Conservation (phyloP, 2,329 filamentous ascomycete species). For the Clonostachys chloroleuca region DNA sequence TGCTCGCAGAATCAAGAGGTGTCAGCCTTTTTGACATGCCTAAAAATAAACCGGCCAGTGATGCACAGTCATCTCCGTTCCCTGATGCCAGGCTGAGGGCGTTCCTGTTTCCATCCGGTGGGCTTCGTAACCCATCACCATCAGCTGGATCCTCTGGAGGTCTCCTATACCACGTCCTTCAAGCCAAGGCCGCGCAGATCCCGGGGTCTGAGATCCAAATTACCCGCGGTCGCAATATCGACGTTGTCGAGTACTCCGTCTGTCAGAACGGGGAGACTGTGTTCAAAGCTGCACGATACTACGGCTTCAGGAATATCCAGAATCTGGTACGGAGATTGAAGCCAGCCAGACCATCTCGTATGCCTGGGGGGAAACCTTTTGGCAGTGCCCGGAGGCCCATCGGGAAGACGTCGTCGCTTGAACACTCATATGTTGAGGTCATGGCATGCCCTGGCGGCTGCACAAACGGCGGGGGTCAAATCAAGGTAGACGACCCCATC, state of each 20-base stretch:
- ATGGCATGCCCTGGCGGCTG: slow-evolving; percentile 99
- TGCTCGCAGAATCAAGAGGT: slow-evolving; percentile 76
- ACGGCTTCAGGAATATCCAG: slow-evolving; percentile 97
- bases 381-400: slow-evolving; percentile 48
- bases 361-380: slow-evolving; percentile 69
- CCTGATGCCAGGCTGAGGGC: slow-evolving; percentile 66
- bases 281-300: slow-evolving; percentile 84
- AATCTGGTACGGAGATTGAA: slow-evolving; percentile 92
- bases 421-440: slow-evolving; percentile 94
- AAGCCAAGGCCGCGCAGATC: slow-evolving; percentile 65
- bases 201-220: slow-evolving; percentile 69
- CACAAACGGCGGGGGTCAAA: slow-evolving; percentile 94
- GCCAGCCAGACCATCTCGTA: slow-evolving; percentile 70
- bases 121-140: slow-evolving; percentile 32
- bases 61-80: slow-evolving; percentile 52
- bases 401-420: slow-evolving; percentile 45
- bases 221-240: slow-evolving; percentile 77
- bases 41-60: slow-evolving; percentile 23
- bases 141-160: slow-evolving; percentile 81
- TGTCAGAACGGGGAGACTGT: slow-evolving; percentile 52
- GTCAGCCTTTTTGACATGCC: slow-evolving; percentile 73
- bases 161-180: slow-evolving; percentile 80
- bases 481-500: slow-evolving; percentile 80
- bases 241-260: slow-evolving; percentile 83
- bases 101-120: slow-evolving; percentile 66